Percentiles rank a stretch among this genome's conserved stretches.
phyloP scores from a whole-genome alignment of 108 stramenopile species.

The Pseudonitzschia multiseries region DNA sequence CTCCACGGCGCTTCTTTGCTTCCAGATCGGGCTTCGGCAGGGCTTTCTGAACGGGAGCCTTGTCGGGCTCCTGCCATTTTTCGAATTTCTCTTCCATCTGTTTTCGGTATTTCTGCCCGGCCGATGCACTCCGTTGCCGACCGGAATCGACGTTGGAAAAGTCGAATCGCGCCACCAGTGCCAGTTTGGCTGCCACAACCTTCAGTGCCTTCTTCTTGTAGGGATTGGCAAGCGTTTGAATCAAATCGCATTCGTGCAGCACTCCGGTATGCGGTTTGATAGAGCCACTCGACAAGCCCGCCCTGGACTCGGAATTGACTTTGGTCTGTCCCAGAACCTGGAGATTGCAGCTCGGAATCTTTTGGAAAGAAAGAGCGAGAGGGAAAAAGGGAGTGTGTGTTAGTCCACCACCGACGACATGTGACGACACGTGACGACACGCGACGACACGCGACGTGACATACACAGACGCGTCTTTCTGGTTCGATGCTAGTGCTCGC shows the following conservation, averaged over 20 bases:
- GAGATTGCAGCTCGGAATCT: slow-evolving; percentile 84
- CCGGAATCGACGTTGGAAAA: slow-evolving; percentile 77
- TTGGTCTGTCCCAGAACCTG: slow-evolving; percentile 69
- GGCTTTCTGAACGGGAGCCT: slow-evolving; percentile 88
- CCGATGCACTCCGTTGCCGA: slow-evolving; percentile 37
- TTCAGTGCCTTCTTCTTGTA: slow-evolving; percentile 85
- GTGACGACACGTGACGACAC: background rate
- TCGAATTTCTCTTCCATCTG: slow-evolving; percentile 80
- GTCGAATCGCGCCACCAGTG: slow-evolving; percentile 76
- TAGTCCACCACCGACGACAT: background rate
- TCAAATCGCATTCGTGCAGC: slow-evolving; percentile 82
- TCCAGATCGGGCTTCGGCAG: slow-evolving; percentile 91
- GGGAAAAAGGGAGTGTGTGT: background rate
- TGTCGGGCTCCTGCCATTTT: slow-evolving; percentile 93
- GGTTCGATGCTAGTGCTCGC: background rate
- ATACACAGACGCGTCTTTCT: background rate
- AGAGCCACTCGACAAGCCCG: slow-evolving; percentile 30
- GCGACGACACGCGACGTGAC: background rate
- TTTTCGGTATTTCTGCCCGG: slow-evolving; percentile 57
- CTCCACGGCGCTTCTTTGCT: slow-evolving; percentile 92
- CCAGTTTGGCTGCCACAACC: slow-evolving; percentile 83
- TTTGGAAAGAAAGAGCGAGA: slow-evolving; percentile 36
- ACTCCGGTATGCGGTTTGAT: slow-evolving; percentile 78
- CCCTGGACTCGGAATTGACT: slow-evolving; percentile 48
- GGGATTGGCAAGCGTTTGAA: slow-evolving; percentile 57